A percentile compares a stretch with the other conserved stretches of the same genome.
Conservation (phyloP, 371 early-diverging fungal species). For the Mucor sp. region DNA sequence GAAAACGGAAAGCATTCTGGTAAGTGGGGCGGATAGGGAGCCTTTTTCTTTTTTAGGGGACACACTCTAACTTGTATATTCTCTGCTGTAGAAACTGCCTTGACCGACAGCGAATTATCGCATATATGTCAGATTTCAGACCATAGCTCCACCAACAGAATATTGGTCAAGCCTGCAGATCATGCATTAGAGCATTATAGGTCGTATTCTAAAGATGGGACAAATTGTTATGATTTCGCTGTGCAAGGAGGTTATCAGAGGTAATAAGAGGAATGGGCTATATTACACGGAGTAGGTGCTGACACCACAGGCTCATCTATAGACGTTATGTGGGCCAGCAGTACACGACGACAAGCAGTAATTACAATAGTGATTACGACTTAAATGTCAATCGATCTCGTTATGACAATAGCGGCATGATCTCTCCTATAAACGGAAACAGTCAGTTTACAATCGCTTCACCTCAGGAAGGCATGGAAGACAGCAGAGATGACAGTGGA, state of each 20-base stretch:
- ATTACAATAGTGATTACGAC: constrained; percentile 9
- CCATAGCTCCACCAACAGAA: constrained; percentile 39
- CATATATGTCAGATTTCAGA: constrained; percentile 47
- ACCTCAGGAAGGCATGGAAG: constrained; percentile 16
- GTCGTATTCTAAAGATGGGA: constrained; percentile 28
- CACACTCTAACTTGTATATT: neutral
- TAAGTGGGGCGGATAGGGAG: constrained; percentile 10
- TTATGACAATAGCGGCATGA: constrained; percentile 3
- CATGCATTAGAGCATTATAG: constrained; percentile 22
- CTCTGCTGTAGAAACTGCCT: constrained; percentile 28
- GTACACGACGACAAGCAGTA: neutral
- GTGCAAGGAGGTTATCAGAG: constrained; percentile 19
- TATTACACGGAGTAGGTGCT: constrained; percentile 3
- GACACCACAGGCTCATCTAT: neutral
- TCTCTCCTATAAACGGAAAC: constrained; percentile 8
- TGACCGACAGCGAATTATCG: constrained; percentile 40
- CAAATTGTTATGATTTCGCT: constrained; percentile 26
- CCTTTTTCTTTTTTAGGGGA: neutral
- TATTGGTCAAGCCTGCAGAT: constrained; percentile 40
- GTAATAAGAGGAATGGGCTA: neutral
- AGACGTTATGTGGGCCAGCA: neutral
- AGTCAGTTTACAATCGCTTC: constrained; percentile 6
- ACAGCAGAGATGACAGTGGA: constrained; percentile 13
- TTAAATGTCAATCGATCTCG: constrained; percentile 8
- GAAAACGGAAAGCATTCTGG: constrained; percentile 48